Evolutionary conservation across 2,329 filamentous ascomycete species (phyloP).

Genomic region (Penicillium frequentans): DNA sequence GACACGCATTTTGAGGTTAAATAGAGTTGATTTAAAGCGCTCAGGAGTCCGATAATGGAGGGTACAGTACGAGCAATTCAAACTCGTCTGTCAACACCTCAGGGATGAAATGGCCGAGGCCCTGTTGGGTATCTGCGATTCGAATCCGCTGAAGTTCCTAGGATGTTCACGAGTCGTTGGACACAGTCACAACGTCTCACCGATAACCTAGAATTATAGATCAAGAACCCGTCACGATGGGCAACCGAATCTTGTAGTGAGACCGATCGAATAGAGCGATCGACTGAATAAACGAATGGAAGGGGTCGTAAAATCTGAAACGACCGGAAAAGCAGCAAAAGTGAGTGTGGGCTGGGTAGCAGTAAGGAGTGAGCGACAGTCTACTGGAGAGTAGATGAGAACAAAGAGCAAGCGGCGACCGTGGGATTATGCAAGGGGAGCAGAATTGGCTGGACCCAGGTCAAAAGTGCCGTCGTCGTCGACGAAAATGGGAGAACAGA

Average conservation of each 20-base stretch:
- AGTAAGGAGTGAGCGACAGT: constrained; percentile 22
- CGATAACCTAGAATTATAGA: constrained; percentile 1
- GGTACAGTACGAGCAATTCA: constrained; percentile 17
- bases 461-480: constrained; percentile 20
- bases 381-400: constrained; percentile 13
- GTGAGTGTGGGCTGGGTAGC: constrained; percentile 12
- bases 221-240: constrained; percentile 16
- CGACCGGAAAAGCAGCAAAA: constrained; percentile 12
- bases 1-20: constrained; percentile 29
- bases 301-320: constrained; percentile 19
- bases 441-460: constrained; percentile 21
- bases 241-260: constrained; percentile 19
- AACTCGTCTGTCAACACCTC: constrained; percentile 21
- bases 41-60: constrained; percentile 7
- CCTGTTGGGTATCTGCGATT: not conserved
- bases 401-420: constrained; percentile 23
- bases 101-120: not conserved
- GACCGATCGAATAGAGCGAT: constrained; percentile 13
- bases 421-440: constrained; percentile 21
- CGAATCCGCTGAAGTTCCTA: not conserved
- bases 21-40: not conserved
- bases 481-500: constrained; percentile 7
- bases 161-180: constrained; percentile 2
- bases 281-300: constrained; percentile 19
- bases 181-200: constrained; percentile 14